Percentiles rank a stretch among this genome's conserved stretches.
Evolutionary conservation across 2,329 filamentous ascomycete genomes (phyloP).

Genomic region (Chaetomium strumarium): DNA sequence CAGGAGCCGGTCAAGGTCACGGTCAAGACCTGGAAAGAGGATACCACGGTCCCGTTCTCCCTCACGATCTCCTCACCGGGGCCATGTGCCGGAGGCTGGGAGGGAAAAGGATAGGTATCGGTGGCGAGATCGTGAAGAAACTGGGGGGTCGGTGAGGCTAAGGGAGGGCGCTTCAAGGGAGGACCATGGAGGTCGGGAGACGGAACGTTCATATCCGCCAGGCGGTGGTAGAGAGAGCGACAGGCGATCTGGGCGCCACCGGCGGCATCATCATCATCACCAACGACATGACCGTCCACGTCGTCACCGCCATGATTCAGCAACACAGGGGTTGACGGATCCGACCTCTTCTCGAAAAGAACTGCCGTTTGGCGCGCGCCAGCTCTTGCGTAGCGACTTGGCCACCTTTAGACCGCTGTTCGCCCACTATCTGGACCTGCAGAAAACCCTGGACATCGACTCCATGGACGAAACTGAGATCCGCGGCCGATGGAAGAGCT

Average conservation of each 20-base stretch:
- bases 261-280: not conserved
- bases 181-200: not conserved
- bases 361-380: slow-evolving; percentile 61
- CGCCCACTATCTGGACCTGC: slow-evolving; percentile 78
- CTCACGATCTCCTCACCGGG: slow-evolving; percentile 1
- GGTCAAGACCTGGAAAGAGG: not conserved
- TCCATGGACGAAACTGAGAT: slow-evolving; percentile 68
- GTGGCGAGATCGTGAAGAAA: not conserved
- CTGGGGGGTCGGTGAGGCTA: not conserved
- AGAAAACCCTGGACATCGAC: slow-evolving; percentile 68
- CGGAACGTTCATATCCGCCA: not conserved
- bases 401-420: slow-evolving; percentile 64
- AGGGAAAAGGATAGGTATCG: not conserved
- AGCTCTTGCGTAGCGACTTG: slow-evolving; percentile 64
- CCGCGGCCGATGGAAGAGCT: slow-evolving; percentile 88
- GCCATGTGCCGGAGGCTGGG: not conserved
- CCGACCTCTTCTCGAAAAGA: slow-evolving; percentile 6
- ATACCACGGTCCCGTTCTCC: not conserved
- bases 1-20: not conserved
- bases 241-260: not conserved
- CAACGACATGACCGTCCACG: not conserved
- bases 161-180: not conserved
- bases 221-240: not conserved
- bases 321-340: not conserved
- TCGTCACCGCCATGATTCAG: slow-evolving; percentile 1